Conservation (phyloP, 345 rosid species). For the Syzygium oleosum region DNA sequence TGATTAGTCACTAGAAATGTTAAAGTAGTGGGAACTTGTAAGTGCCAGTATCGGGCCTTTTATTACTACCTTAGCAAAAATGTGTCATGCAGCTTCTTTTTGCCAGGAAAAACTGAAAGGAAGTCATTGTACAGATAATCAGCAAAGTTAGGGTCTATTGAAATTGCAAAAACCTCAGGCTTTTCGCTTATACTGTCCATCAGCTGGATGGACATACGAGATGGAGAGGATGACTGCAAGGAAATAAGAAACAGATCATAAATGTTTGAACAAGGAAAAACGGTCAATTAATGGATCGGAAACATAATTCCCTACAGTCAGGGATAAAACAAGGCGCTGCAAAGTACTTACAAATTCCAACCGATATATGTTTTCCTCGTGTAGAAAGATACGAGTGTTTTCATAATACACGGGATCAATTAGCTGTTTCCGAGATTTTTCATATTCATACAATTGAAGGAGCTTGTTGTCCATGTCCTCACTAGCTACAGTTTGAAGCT, state of each 20-base stretch:
- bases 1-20: neutral
- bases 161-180: constrained; percentile 76
- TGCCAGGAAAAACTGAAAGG: constrained; percentile 43
- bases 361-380: constrained; percentile 82
- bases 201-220: constrained; percentile 65
- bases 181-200: constrained; percentile 78
- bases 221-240: constrained; percentile 56
- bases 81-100: constrained; percentile 60
- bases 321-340: neutral
- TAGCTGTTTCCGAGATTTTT: constrained; percentile 58
- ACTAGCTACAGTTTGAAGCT: constrained; percentile 89
- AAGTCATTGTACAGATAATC: constrained; percentile 71
- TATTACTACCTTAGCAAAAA: constrained; percentile 48
- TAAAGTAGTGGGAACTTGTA: neutral
- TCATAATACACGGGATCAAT: constrained; percentile 69
- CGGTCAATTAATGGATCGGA: neutral
- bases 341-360: constrained; percentile 64
- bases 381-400: constrained; percentile 77
- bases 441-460: constrained; percentile 78
- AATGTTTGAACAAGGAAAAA: neutral
- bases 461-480: constrained; percentile 88
- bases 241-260: neutral
- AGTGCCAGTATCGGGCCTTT: neutral
- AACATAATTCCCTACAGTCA: neutral
- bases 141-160: constrained; percentile 81